Evolutionary conservation across 2,329 filamentous ascomycete species (phyloP).

Genomic region (Emericellopsis cladophorae): DNA sequence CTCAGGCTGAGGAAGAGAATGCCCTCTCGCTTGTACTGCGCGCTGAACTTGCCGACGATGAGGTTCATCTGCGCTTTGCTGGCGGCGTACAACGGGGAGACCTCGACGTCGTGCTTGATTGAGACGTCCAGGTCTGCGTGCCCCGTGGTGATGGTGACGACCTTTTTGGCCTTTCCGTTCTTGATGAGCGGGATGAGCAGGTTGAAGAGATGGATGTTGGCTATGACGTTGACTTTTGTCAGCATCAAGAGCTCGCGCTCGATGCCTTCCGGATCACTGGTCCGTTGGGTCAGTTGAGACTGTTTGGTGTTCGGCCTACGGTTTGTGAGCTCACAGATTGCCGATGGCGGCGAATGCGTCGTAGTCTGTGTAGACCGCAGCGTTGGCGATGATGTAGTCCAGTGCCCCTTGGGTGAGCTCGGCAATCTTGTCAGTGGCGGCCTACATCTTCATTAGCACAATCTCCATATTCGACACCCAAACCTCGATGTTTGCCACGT

Average conservation of each 20-base stretch:
- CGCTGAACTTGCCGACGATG: slow-evolving; percentile 36
- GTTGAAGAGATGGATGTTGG: slow-evolving; percentile 35
- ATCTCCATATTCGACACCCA: not conserved
- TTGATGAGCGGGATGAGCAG: slow-evolving; percentile 37
- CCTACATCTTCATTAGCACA: not conserved
- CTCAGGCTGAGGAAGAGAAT: slow-evolving; percentile 30
- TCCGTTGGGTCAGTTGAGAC: not conserved
- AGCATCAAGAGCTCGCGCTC: slow-evolving; percentile 1
- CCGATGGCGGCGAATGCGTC: not conserved
- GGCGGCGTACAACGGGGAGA: slow-evolving; percentile 24
- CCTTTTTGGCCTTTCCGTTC: slow-evolving; percentile 35
- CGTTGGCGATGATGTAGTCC: slow-evolving; percentile 62
- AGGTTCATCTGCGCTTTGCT: slow-evolving; percentile 35
- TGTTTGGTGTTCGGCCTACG: not conserved
- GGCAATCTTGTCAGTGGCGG: not conserved
- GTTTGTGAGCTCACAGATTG: not conserved
- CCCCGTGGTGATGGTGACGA: slow-evolving; percentile 33
- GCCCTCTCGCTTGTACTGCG: slow-evolving; percentile 30
- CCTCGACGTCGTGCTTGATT: slow-evolving; percentile 19
- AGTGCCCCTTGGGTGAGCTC: slow-evolving; percentile 21
- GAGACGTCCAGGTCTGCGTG: slow-evolving; percentile 29
- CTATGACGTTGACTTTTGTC: slow-evolving; percentile 34
- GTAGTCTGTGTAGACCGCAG: slow-evolving; percentile 42
- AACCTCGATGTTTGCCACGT: not conserved
- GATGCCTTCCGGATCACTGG: not conserved